Percentiles rank a stretch among this genome's conserved stretches.
These are phyloP conservation scores for Calophaca sinica DNA, from an alignment of 306 rosid genomes.

Conservation along the genomic window DNA sequence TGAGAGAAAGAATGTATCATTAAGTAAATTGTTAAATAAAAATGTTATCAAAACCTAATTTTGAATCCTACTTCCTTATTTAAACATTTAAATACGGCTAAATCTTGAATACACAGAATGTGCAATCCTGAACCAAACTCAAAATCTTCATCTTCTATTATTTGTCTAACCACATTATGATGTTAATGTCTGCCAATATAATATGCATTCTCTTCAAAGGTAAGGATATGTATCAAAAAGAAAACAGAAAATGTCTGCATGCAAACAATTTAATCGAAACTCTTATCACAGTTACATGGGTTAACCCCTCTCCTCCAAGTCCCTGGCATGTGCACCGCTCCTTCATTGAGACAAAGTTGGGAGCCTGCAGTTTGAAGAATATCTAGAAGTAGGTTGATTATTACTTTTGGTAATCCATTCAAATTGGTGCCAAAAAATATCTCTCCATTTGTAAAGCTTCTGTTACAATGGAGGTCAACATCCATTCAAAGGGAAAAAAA, in stretches of 20 bases:
- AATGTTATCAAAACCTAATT: too few species aligned
- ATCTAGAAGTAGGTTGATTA: constrained; percentile 3
- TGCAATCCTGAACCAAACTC: not conserved
- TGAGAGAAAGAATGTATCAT: constrained; percentile 14
- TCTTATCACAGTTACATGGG: constrained; percentile 30
- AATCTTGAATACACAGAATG: not conserved
- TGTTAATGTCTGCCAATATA: not conserved
- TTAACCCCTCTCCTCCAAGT: not conserved
- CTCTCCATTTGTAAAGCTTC: not conserved
- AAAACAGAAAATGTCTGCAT: not conserved
- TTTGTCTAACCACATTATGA: not conserved
- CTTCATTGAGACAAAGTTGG: constrained; percentile 10
- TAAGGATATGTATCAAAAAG: not conserved
- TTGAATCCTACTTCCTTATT: too few species aligned
- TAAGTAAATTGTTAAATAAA: constrained; percentile 42
- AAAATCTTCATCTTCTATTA: not conserved
- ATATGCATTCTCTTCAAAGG: constrained; percentile 19
- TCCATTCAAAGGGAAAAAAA: not conserved
- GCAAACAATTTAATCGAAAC: not conserved
- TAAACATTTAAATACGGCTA: not conserved
- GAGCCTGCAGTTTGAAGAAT: constrained; percentile 19
- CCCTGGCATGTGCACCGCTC: constrained; percentile 1
- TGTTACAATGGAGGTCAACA: too few species aligned
- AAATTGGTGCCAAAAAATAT: constrained; percentile 2
- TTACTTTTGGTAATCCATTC: constrained; percentile 16